Conservation (phyloP, 257 asterid genomes). For the Fraxinus excelsior region DNA sequence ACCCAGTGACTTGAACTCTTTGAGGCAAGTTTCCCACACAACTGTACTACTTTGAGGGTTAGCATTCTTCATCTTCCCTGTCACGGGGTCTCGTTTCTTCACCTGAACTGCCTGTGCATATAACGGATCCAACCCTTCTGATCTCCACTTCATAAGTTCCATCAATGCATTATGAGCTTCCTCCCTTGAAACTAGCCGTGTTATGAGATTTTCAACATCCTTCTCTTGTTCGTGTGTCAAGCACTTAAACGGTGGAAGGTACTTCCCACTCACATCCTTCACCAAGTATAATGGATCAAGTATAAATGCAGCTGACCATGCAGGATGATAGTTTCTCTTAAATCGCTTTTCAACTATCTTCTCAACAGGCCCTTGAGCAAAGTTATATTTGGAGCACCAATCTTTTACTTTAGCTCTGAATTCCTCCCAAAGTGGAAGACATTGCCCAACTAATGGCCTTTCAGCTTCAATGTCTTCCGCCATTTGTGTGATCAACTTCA, state of each 20-base stretch:
- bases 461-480: constrained; percentile 71
- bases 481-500: constrained; percentile 61
- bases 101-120: constrained; percentile 92
- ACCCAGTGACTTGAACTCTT: constrained; percentile 60
- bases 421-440: constrained; percentile 88
- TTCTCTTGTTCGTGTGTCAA: constrained; percentile 78
- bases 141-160: constrained; percentile 94
- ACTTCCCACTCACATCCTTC: constrained; percentile 72
- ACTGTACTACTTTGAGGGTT: constrained; percentile 87
- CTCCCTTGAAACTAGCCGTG: constrained; percentile 63
- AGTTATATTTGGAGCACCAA: constrained; percentile 66
- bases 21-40: constrained; percentile 85
- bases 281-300: constrained; percentile 76
- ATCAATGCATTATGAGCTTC: constrained; percentile 69
- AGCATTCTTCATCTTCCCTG: constrained; percentile 80
- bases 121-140: constrained; percentile 81
- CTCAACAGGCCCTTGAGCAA: constrained; percentile 55
- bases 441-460: constrained; percentile 74
- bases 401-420: constrained; percentile 55
- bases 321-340: constrained; percentile 70
- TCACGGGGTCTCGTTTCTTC: constrained; percentile 63
- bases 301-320: constrained; percentile 87
- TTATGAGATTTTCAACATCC: constrained; percentile 69
- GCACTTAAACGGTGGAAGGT: constrained; percentile 81
- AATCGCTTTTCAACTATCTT: constrained; percentile 58